These are phyloP conservation scores for Eucommia ulmoides DNA, from an alignment of 257 asterid species.

Conservation along the genomic window DNA sequence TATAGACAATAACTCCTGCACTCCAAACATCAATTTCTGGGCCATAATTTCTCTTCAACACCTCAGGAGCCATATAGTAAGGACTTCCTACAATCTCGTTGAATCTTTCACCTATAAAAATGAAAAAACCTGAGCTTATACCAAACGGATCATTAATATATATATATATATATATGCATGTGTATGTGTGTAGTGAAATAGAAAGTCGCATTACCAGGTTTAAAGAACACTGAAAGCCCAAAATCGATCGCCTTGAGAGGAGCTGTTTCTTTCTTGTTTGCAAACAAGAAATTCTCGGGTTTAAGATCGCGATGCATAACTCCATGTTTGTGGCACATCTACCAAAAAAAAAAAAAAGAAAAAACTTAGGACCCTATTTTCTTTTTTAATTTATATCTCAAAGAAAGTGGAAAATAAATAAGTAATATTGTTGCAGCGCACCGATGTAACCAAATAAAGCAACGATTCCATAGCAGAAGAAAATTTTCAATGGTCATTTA, in stretches of 20 bases:
- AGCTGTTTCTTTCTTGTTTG: conserved; percentile 46
- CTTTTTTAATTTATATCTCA: background rate
- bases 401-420: background rate
- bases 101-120: conserved; percentile 41
- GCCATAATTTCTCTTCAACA: conserved; percentile 49
- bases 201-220: conserved; percentile 35
- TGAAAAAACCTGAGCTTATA: background rate
- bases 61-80: conserved; percentile 76
- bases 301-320: conserved; percentile 71
- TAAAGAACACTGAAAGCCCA: conserved; percentile 54
- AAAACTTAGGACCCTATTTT: background rate
- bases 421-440: too few species aligned
- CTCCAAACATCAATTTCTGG: conserved; percentile 71
- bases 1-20: conserved; percentile 69
- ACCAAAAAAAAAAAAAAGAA: conserved; percentile 3
- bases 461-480: too few species aligned
- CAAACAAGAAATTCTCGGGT: conserved; percentile 54
- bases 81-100: conserved; percentile 75
- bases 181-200: too few species aligned
- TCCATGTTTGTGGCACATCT: conserved; percentile 54
- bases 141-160: background rate
- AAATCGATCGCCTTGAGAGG: conserved; percentile 58
- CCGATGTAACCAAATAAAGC: too few species aligned
- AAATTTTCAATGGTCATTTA: background rate
- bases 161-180: too few species aligned